phyloP scores from a whole-genome alignment of 768 basidiomycete species.

The Solioccasus polychromus region DNA sequence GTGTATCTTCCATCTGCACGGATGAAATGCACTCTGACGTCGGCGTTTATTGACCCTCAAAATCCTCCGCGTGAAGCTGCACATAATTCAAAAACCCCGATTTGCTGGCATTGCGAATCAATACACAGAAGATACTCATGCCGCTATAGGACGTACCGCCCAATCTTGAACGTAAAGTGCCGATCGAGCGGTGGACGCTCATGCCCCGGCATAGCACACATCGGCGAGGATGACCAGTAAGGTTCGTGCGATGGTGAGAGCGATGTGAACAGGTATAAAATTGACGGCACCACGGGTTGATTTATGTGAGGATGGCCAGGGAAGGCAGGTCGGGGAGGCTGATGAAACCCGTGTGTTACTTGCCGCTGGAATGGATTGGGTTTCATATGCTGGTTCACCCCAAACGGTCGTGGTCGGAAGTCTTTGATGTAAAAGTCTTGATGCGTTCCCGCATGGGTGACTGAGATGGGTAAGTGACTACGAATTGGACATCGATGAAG shows the following conservation, averaged over 20 bases:
- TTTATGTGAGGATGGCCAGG: slow-evolving; percentile 12
- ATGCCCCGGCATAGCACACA: slow-evolving; percentile 18
- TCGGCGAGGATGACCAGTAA: slow-evolving; percentile 39
- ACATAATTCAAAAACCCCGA: slow-evolving; percentile 39
- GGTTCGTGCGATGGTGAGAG: slow-evolving; percentile 31
- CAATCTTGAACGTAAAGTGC: slow-evolving; percentile 28
- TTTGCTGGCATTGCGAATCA: slow-evolving; percentile 22
- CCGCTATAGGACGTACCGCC: slow-evolving; percentile 23
- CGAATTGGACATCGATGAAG: not conserved
- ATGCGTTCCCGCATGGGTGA: slow-evolving; percentile 40
- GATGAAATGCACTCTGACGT: not conserved
- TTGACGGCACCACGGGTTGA: slow-evolving; percentile 32
- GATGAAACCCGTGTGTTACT: slow-evolving; percentile 8
- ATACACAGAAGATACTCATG: not conserved
- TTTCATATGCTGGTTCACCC: slow-evolving; percentile 9
- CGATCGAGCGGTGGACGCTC: slow-evolving; percentile 20
- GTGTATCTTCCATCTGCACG: slow-evolving; percentile 1
- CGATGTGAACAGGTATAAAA: slow-evolving; percentile 45
- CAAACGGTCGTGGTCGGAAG: slow-evolving; percentile 24
- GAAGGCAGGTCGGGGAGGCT: slow-evolving; percentile 14
- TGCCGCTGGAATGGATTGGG: slow-evolving; percentile 3
- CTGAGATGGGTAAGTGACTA: slow-evolving; percentile 19
- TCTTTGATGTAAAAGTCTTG: slow-evolving; percentile 41
- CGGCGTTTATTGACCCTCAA: slow-evolving; percentile 15
- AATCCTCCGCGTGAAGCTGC: slow-evolving; percentile 37